Percentiles rank a stretch among this genome's conserved stretches.
Conservation (phyloP, 192 early-diverging fungal genomes). For the Mortierella hygrophila region DNA sequence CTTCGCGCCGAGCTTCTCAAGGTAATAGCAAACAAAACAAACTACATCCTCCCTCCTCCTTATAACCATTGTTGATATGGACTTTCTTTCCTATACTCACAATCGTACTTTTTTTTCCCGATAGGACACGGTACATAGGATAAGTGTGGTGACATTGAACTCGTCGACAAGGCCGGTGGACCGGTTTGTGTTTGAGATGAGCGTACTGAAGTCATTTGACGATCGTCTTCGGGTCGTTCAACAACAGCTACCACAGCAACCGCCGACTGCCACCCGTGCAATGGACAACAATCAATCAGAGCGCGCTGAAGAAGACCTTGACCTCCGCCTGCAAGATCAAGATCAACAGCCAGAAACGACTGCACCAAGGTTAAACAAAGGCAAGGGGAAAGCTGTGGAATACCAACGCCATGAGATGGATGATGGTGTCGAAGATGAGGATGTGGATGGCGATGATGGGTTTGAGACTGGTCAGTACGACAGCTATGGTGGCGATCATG, state of each 20-base stretch:
- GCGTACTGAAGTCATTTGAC: constrained; percentile 24
- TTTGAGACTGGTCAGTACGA: not conserved
- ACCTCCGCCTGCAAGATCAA: not conserved
- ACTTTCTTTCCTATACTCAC: no score
- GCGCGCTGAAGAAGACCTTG: not conserved
- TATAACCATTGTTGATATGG: no score
- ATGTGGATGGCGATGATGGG: not conserved
- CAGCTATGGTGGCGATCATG: not conserved
- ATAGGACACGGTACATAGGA: constrained; percentile 36
- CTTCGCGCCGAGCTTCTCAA: constrained; percentile 34
- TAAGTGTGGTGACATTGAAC: constrained; percentile 41
- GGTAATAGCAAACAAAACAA: not conserved
- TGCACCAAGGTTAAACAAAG: not conserved
- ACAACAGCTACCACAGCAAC: not conserved
- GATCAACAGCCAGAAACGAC: not conserved
- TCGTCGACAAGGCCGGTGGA: constrained; percentile 17
- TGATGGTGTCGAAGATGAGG: not conserved
- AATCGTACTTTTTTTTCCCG: no score
- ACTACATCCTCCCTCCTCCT: not conserved
- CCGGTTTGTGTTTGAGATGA: constrained; percentile 50
- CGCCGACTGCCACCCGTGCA: not conserved
- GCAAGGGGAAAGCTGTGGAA: constrained; percentile 14
- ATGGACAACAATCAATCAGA: not conserved
- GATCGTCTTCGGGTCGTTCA: not conserved
- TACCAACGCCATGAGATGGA: constrained; percentile 4